A percentile compares a stretch with the other conserved stretches of the same genome.
These are phyloP conservation scores for Ustilago cynodontis DNA, from an alignment of 1,284 basidiomycete species.

Conservation along the genomic window DNA sequence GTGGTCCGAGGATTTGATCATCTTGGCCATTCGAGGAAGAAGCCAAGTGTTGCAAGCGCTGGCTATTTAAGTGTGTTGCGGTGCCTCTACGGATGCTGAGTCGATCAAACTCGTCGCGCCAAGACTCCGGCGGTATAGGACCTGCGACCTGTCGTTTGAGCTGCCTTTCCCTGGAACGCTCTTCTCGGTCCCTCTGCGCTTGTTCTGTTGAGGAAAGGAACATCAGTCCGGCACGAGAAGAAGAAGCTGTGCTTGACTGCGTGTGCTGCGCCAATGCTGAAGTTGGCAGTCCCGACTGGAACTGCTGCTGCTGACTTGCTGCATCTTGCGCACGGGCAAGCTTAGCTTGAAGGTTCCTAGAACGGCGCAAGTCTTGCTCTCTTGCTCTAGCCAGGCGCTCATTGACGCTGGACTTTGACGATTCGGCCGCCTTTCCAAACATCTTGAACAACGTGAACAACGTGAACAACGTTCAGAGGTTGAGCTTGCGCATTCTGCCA, in stretches of 20 bases:
- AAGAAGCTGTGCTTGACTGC: neutral
- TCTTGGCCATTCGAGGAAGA: neutral
- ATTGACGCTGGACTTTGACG: slow-evolving; percentile 34
- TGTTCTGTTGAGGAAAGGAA: slow-evolving; percentile 33
- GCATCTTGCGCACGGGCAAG: slow-evolving; percentile 21
- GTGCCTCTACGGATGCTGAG: slow-evolving; percentile 26
- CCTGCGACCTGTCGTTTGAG: slow-evolving; percentile 49
- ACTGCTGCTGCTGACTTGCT: neutral
- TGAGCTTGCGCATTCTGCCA: neutral
- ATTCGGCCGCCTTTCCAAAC: slow-evolving; percentile 10
- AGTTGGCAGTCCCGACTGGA: neutral
- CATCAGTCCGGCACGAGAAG: slow-evolving; percentile 38
- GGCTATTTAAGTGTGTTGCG: neutral
- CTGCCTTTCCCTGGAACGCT: slow-evolving; percentile 21
- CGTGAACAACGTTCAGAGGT: neutral
- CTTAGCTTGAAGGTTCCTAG: slow-evolving; percentile 38
- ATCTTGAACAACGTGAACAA: too few species aligned
- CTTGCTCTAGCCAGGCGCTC: slow-evolving; percentile 37
- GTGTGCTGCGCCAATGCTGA: neutral
- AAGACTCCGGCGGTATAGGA: slow-evolving; percentile 49
- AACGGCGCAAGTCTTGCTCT: slow-evolving; percentile 36
- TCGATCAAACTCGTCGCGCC: slow-evolving; percentile 46
- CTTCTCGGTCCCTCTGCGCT: slow-evolving; percentile 30
- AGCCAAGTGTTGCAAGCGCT: slow-evolving; percentile 6
- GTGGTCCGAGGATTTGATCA: too few species aligned